These are phyloP conservation scores for Annulohypoxylon moriforme DNA, from an alignment of 495 filamentous ascomycete species.

Conservation along the genomic window DNA sequence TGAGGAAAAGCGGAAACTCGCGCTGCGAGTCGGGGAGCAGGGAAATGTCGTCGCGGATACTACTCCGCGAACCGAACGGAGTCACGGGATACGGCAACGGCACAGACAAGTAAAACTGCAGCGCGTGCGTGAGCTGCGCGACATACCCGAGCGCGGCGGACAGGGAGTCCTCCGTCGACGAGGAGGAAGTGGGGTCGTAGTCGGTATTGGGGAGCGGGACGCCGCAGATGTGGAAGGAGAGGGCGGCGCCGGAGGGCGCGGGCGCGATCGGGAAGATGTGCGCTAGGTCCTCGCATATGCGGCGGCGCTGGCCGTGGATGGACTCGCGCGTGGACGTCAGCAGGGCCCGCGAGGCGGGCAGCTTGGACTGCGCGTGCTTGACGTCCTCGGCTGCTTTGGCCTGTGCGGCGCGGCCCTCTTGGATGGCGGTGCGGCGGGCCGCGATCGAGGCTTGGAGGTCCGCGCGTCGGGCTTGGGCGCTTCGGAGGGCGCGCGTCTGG, in stretches of 20 bases:
- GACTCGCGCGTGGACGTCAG: constrained; percentile 68
- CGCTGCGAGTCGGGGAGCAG: constrained; percentile 70
- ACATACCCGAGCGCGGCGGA: constrained; percentile 87
- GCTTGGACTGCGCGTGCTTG: constrained; percentile 65
- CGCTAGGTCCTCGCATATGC: constrained; percentile 84
- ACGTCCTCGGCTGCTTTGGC: constrained; percentile 66
- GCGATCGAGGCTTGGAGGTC: constrained; percentile 74
- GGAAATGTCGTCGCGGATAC: constrained; percentile 83
- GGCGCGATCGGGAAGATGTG: constrained; percentile 84
- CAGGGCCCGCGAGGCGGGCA: constrained; percentile 65
- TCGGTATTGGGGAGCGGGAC: constrained; percentile 81
- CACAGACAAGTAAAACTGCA: constrained; percentile 85
- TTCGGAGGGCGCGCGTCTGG: constrained; percentile 73
- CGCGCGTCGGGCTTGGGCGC: constrained; percentile 64
- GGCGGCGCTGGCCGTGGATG: constrained; percentile 81
- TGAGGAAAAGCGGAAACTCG: constrained; percentile 83
- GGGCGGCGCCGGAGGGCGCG: constrained; percentile 59
- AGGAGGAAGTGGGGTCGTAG: constrained; percentile 63
- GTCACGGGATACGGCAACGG: constrained; percentile 84
- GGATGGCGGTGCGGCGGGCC: constrained; percentile 74
- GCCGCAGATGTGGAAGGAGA: constrained; percentile 81
- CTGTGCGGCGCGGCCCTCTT: constrained; percentile 68
- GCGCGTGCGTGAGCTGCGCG: constrained; percentile 76
- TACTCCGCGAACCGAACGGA: constrained; percentile 75
- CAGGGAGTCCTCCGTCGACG: constrained; percentile 71